These are phyloP conservation scores for Penicillium canariense DNA, from an alignment of 495 filamentous ascomycete genomes.

Conservation along the genomic window DNA sequence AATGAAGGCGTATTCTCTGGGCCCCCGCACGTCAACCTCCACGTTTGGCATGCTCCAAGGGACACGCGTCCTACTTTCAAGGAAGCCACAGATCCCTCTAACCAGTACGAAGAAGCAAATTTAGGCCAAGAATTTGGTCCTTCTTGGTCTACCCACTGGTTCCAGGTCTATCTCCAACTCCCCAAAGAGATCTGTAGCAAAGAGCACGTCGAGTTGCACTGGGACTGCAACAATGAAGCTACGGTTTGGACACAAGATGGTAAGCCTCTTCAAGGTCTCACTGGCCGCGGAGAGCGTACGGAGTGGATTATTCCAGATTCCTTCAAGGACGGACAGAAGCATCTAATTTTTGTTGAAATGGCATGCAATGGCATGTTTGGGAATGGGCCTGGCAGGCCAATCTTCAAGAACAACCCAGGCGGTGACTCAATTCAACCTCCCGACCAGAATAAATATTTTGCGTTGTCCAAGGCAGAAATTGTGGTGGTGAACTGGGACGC, in stretches of 20 bases:
- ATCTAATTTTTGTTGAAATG: conserved; percentile 94
- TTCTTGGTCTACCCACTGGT: conserved; percentile 98
- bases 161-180: conserved; percentile 74
- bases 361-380: conserved; percentile 99
- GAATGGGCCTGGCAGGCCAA: conserved; percentile 52
- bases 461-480: conserved; percentile 74
- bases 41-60: conserved; percentile 78
- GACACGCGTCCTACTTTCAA: conserved; percentile 81
- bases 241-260: conserved; percentile 87
- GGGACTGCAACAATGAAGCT: conserved; percentile 91
- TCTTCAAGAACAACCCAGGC: conserved; percentile 41
- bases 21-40: conserved; percentile 74
- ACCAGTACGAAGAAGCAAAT: conserved; percentile 70
- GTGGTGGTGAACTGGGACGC: conserved; percentile 85
- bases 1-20: conserved; percentile 69
- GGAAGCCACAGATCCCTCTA: conserved; percentile 66
- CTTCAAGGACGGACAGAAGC: conserved; percentile 79
- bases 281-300: conserved; percentile 81
- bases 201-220: conserved; percentile 84
- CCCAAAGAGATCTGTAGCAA: conserved; percentile 68
- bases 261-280: conserved; percentile 84
- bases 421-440: conserved; percentile 90
- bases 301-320: conserved; percentile 86
- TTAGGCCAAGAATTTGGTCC: conserved; percentile 83
- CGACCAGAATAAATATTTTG: conserved; percentile 73